Base-by-base conservation (phyloP, 140 eudicot species). In the Cichorium intybus region DNA sequence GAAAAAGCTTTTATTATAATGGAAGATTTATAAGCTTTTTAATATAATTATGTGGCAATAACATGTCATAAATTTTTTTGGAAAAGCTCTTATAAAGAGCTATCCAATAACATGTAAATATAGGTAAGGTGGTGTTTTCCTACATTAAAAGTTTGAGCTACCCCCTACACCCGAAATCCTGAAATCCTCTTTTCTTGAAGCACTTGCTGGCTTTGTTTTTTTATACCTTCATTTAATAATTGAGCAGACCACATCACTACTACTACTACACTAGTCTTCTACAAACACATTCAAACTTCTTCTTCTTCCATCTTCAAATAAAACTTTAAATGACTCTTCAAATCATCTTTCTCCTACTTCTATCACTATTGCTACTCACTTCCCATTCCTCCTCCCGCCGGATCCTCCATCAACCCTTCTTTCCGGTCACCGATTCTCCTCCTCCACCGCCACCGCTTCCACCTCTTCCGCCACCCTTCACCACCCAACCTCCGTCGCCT, bases 361-460 rank as follows among this genome's bases (percentile, higher is more conserved):
- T 63, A 6, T 3, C 21, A 63, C 67, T 66, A 24, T 48, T 24
- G 58, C 67, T 66, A 24, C 29, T 62, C 64, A 39, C 21, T 23
- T 8, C 75, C 69, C 72, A 28, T 10, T 66, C 87, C 53, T 43
- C 74, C 64, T 59, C 74, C 77, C 85, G 83, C 56, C 87, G 84
- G 60, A 68, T 77, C 54, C 88, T 85, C 82, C 97, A 80, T 53
- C 88, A 89, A 59, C 97, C 90, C 15, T 70, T 85, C 56, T 78
- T 82, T 66, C 95, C 86, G 29, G 56, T 29, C 49, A 62, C 56
- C 60, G 62, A 60, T 53, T 11, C 75, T 14, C 69, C 72, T 15
- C 62, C 84, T 3, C 79, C 82, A 0, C 41, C 75, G 0, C 27
- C 75, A 10, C 60, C 51, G 14, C 68, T n/a, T n/a, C 28, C 70